phyloP scores from a whole-genome alignment of 2,329 filamentous ascomycete species.

The Tolypocladium album region DNA sequence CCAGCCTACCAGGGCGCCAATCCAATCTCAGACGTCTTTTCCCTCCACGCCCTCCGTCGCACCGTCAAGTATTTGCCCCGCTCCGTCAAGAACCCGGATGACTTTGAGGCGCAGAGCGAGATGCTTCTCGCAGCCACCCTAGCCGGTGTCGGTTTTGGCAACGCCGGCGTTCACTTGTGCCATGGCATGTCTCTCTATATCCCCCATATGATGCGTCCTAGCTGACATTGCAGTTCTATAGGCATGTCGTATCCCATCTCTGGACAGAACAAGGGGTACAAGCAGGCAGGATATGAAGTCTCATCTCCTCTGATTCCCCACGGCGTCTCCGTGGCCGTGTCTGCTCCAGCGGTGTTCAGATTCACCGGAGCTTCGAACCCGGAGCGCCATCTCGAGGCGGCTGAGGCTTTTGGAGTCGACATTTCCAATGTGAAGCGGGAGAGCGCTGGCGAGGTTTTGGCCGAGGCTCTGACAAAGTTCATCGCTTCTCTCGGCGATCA shows the following conservation, averaged over 20 bases:
- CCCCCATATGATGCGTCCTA: neutral
- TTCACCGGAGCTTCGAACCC: conserved; percentile 91
- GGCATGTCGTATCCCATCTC: conserved; percentile 98
- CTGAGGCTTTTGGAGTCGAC: conserved; percentile 85
- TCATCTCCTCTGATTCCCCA: conserved; percentile 78
- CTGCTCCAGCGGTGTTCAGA: conserved; percentile 83
- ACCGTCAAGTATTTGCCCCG: conserved; percentile 91
- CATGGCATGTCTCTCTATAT: conserved; percentile 32
- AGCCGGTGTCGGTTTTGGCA: conserved; percentile 93
- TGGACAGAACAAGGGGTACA: conserved; percentile 83
- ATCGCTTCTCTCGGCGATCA: conserved; percentile 79
- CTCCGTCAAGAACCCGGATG: conserved; percentile 77
- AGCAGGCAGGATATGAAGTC: conserved; percentile 77
- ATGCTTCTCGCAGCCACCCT: conserved; percentile 94
- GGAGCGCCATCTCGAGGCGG: conserved; percentile 79
- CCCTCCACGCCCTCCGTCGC: conserved; percentile 67
- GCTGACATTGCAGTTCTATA: conserved; percentile 14
- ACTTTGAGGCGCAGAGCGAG: conserved; percentile 83
- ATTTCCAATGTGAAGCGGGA: conserved; percentile 78
- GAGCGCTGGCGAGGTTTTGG: conserved; percentile 78
- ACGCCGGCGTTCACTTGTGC: conserved; percentile 82
- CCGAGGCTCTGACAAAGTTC: conserved; percentile 74
- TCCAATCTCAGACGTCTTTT: conserved; percentile 96
- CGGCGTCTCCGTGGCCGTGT: conserved; percentile 89
- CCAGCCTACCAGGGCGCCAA: conserved; percentile 97